phyloP scores from a whole-genome alignment of 257 asterid species.

The Primulina huaijiensis region DNA sequence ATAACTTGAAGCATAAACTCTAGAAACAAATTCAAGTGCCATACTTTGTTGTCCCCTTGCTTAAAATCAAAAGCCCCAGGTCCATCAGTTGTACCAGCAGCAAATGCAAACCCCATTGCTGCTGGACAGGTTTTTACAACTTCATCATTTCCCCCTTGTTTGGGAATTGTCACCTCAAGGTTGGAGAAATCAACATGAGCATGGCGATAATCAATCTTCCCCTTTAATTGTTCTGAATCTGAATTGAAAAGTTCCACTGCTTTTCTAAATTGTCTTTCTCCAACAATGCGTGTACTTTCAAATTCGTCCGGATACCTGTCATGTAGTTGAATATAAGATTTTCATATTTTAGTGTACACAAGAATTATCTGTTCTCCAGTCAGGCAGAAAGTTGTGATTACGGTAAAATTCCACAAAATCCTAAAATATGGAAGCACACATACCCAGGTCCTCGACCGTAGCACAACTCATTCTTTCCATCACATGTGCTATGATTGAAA shows the following conservation, averaged over 20 bases:
- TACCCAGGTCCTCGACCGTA: constrained; percentile 99
- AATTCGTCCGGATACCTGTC: constrained; percentile 88
- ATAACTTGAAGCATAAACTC: constrained; percentile 13
- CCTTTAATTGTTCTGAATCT: constrained; percentile 73
- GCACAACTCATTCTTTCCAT: constrained; percentile 94
- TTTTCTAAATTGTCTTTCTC: constrained; percentile 82
- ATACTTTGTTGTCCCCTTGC: constrained; percentile 90
- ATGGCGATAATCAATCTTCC: constrained; percentile 81
- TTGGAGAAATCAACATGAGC: constrained; percentile 73
- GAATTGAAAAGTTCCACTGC: constrained; percentile 72
- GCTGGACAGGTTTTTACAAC: constrained; percentile 91
- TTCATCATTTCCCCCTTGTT: constrained; percentile 52
- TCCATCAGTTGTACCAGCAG: constrained; percentile 99
- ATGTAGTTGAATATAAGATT: constrained; percentile 27
- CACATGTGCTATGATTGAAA: constrained; percentile 94
- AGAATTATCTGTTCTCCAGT: constrained; percentile 10
- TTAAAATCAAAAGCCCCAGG: constrained; percentile 99
- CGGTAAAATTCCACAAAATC: constrained; percentile 3
- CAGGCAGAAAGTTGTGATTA: constrained; percentile 9
- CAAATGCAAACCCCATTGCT: constrained; percentile 98
- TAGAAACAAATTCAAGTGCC: constrained; percentile 16
- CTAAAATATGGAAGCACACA: constrained; percentile 21
- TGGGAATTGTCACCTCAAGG: constrained; percentile 63
- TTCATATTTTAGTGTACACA: constrained; percentile 16
- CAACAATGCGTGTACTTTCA: constrained; percentile 92